These are phyloP conservation scores for Vitis hybrid DNA, from an alignment of 177 flowering plant genomes.

Conservation along the genomic window DNA sequence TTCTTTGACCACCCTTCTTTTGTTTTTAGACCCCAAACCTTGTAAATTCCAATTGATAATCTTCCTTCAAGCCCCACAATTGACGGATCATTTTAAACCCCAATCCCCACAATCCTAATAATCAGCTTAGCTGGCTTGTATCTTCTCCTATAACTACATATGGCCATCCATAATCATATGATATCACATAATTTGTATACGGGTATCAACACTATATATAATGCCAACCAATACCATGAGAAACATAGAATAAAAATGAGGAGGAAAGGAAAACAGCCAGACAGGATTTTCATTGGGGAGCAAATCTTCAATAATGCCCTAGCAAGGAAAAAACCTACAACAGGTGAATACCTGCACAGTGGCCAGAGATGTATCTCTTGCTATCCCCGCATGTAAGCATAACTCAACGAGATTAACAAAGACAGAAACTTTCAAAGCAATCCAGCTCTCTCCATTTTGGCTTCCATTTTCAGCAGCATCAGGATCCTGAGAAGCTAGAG, in stretches of 20 bases:
- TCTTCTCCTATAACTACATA: no score
- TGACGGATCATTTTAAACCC: no score
- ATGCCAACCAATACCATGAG: neutral
- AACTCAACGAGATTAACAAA: conserved; percentile 62
- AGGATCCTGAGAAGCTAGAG: conserved; percentile 20
- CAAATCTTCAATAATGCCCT: neutral
- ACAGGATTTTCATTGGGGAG: neutral
- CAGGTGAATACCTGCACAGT: conserved; percentile 65
- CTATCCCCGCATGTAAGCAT: conserved; percentile 57
- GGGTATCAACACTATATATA: no score
- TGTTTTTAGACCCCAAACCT: no score
- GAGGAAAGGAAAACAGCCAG: neutral
- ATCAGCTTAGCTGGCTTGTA: no score
- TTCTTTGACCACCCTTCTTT: no score
- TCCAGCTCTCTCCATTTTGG: conserved; percentile 43
- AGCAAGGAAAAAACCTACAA: conserved; percentile 1
- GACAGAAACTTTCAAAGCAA: conserved; percentile 59
- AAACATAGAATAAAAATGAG: neutral
- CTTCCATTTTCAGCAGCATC: conserved; percentile 29
- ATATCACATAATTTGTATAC: no score
- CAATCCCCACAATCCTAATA: no score
- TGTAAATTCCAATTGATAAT: no score
- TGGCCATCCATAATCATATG: no score
- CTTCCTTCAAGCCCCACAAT: no score
- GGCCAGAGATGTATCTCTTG: conserved; percentile 78